A percentile compares a stretch with the other conserved stretches of the same genome.
Conservation (phyloP, 805 yeast species). For the Starmerella cellae region DNA sequence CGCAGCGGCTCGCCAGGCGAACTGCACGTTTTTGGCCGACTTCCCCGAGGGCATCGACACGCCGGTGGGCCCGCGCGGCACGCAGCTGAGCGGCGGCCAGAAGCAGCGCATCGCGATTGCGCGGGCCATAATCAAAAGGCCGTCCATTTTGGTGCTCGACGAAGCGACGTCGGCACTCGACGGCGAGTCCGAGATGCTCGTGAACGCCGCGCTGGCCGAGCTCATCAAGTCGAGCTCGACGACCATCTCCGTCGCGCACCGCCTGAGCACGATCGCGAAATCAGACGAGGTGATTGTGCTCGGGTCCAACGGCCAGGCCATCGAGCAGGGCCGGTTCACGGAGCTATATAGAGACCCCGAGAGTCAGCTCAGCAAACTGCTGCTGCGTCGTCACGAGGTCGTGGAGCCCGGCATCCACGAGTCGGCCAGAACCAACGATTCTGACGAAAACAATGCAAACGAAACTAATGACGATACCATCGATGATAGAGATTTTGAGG, state of each 20-base stretch:
- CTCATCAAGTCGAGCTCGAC: slow-evolving; percentile 50
- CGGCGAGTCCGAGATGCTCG: slow-evolving; percentile 73
- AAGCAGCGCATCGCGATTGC: slow-evolving; percentile 88
- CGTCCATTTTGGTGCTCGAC: slow-evolving; percentile 70
- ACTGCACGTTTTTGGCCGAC: slow-evolving; percentile 57
- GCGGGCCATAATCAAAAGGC: slow-evolving; percentile 65
- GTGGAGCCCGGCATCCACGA: slow-evolving; percentile 4
- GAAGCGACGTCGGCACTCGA: slow-evolving; percentile 94
- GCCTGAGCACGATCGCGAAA: slow-evolving; percentile 74
- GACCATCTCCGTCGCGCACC: slow-evolving; percentile 74
- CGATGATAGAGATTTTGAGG: slow-evolving; percentile 9
- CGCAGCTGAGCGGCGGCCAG: slow-evolving; percentile 90
- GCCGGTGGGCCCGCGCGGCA: slow-evolving; percentile 70
- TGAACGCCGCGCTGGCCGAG: slow-evolving; percentile 53
- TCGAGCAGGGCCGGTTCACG: slow-evolving; percentile 52
- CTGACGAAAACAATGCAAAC: neutral
- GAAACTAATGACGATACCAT: too few species aligned
- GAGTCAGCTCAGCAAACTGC: slow-evolving; percentile 35
- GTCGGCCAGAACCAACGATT: neutral
- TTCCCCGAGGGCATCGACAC: slow-evolving; percentile 80
- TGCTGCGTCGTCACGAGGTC: slow-evolving; percentile 21
- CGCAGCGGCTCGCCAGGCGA: slow-evolving; percentile 53
- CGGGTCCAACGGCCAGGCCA: slow-evolving; percentile 58
- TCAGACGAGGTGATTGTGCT: slow-evolving; percentile 72
- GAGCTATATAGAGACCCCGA: slow-evolving; percentile 36